Evolutionary conservation across 2,329 filamentous ascomycete genomes (phyloP), one percentile per base, ranked within the genome.

Genomic region (Aspergillus transmontanensis): DNA sequence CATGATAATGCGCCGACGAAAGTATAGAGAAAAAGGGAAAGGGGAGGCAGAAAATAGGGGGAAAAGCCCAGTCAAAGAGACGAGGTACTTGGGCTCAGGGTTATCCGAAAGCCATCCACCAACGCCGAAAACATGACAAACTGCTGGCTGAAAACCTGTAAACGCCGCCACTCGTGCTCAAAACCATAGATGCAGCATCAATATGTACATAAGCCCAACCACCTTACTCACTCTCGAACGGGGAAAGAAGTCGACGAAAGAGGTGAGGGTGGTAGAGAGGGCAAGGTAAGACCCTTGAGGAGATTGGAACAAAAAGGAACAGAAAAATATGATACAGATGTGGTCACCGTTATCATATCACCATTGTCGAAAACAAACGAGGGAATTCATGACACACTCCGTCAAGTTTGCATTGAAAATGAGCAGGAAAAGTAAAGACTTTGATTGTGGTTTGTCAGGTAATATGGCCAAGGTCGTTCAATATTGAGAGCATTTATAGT

Each of bases 131-230:
- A 53, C 34, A 57, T 54, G 51, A 41, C 39, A 61, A 34, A 10
- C 32, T 57, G 32, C 23, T 30, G 21, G 34, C 43, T 59, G 23
- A 36, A 41, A 28, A 55, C 36, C 57, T 16, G 43, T 28, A 41
- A 61, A 61, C 50, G 50, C 55, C 62, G 51, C 30, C 55, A 10
- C 19, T 32, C 26, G 48, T 61, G 58, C 53, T 61, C 28, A 32
- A 26, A 55, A 60, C 28, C 26, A 41, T 41, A 53, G 30, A 64
- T 41, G 54, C 56, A 58, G 36, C 9, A 28, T n/a, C 39, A 45
- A 51, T 64, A 64, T 61, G 56, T 64, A 64, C 59, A 64, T 28
- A 36, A 14, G n/a, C n/a, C 50, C 50, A 39, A 34, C 59, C 61
- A 55, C 19, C 55, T 61, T 65, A 51, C 65, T 60, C 16, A 64